Base-by-base conservation (phyloP, 75 land plant species). In the Sequoia sempervirens region DNA sequence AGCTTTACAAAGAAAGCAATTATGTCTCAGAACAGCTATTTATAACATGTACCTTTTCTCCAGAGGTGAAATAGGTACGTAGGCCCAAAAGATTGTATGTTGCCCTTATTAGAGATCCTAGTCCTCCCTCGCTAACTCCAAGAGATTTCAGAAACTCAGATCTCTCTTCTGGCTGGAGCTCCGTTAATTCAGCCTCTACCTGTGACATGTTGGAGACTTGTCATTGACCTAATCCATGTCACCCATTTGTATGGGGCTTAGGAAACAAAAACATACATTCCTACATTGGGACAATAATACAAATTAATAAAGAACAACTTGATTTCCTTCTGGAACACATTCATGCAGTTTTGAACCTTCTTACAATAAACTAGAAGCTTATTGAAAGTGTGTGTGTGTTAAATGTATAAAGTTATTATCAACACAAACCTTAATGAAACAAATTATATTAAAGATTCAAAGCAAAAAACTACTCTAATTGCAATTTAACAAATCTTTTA, bases 181-280 rank as follows among this genome's bases (percentile, higher is more conserved):
- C 99, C 73, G 95, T 88, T 26, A 97, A 92, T 84, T 97, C 99
- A 58, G 99, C 87, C 84, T 97, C 99, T 83, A 97, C 99, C 99
- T 97, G 90, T 78, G 58, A 15, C 8, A 54, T 8, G 45, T 20
- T 32, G 2, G 1, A 52, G 82, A 45, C 61, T 53, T 53, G 61
- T 78, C 37, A 81, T 34, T 81, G 54, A 81, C 23, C 20, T 32
- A 11, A 54, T 36, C 37, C 61, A 81, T 81, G 47, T 41, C 40
- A 20, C 13, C 1, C 80, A 78, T 43, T 78, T 78, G 23, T 26
- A 61, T 32, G 36, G 32, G 5, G 32, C 32, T 34, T 32, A 13
- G 47, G 47, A 45, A 45, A 45, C 46, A 26, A 74, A 38, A 18
- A 78, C 30, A n/a, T 78, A 3, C 3, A 78, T 45, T 23, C 14